Base-by-base conservation (phyloP, 441 rosid genomes). In the Euphorbia schlechtendalii region DNA sequence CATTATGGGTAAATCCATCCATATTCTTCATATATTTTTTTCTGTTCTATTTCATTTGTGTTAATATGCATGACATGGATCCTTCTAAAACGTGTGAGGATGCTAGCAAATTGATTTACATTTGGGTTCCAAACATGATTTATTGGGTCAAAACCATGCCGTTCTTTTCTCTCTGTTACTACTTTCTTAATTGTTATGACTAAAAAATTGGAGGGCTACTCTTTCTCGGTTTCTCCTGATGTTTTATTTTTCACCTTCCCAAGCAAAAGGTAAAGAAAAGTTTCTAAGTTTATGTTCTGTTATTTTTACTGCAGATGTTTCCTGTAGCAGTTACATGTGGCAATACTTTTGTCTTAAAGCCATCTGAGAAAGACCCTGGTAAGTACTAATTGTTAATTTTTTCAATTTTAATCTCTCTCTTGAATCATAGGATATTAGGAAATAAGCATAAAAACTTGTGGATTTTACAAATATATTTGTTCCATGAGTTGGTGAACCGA, bases 351-450 rank as follows among this genome's bases (percentile, higher is more conserved):
- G 77, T 92, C 68, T 76, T 89, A 56, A 92, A 92, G 89, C 98
- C 96, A 73, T 87, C 96, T 1, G 98, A 92, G 76, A 92, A 92
- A 79, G 96, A 89, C 77, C 98, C 98, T 1, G 98, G 98, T 86
- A 72, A 78, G 68, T 65, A 10, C 40, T 32, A 58, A 51, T 58
- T 73, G 36, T 56, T 55, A 12, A n/a, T 51, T 2, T 56, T 48
- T 13, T 57, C 15, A 43, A 48, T 27, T 45, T 24, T n/a, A 13
- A 21, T 32, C 53, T 63, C 48, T 25, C 21, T 38, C 34, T 21
- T 21, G 18, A 25, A 36, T 32, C 34, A 25, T 36, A 20, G 1
- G 24, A 41, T 59, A 40, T 25, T 49, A 17, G 2, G 41, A 32
- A 5, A 56, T 46, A 38, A 15, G 49, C 22, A 21, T n/a, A 22